Percentiles rank a stretch among this genome's conserved stretches.
These are phyloP conservation scores for Thielaviopsis musarum DNA, from an alignment of 2,329 filamentous ascomycete genomes.

Conservation along the genomic window DNA sequence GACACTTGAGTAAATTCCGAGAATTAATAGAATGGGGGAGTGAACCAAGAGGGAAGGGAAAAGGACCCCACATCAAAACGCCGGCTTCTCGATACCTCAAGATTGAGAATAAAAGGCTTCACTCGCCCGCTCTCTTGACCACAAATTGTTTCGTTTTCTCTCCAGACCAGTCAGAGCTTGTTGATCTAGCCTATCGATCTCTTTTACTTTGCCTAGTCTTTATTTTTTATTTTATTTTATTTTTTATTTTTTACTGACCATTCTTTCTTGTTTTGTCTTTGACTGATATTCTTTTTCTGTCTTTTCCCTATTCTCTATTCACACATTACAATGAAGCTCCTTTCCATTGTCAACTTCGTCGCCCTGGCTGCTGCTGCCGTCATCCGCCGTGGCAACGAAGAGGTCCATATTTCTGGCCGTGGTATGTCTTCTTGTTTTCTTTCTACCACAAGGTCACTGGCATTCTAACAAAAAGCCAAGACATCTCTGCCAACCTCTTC, in stretches of 20 bases:
- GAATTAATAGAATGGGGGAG: not conserved
- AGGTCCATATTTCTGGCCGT: conserved; percentile 6
- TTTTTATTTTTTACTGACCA: not conserved
- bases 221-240: not conserved
- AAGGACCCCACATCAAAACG: not conserved
- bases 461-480: not conserved
- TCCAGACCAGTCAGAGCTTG: conserved; percentile 9
- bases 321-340: conserved; percentile 8
- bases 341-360: conserved; percentile 5
- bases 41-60: not conserved
- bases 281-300: not conserved
- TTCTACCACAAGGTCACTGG: not conserved
- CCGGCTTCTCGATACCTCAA: not conserved
- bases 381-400: conserved; percentile 7
- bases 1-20: not conserved
- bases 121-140: not conserved
- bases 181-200: conserved; percentile 4
- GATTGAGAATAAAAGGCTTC: conserved; percentile 1
- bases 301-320: not conserved
- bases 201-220: not conserved
- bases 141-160: not conserved
- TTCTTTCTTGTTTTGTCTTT: not conserved
- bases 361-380: conserved; percentile 10
- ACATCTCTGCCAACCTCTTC: conserved; percentile 3
- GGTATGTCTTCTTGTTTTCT: conserved; percentile 1